Evolutionary conservation across 257 asterid genomes (phyloP).

Genomic region (Cynanchum wilfordii): DNA sequence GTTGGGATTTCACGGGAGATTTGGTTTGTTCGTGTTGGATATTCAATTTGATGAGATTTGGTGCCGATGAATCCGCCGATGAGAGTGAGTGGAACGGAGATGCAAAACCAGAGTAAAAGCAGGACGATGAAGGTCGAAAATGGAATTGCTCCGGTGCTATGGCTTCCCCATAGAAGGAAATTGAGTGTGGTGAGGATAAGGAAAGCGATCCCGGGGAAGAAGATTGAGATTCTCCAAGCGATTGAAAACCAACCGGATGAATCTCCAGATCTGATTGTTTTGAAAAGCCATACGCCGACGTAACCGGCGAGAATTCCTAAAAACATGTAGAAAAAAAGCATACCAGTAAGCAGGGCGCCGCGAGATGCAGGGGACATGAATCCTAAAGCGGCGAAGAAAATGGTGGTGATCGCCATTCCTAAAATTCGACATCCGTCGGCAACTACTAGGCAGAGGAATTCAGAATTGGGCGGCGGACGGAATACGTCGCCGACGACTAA

Average conservation of each 20-base stretch:
- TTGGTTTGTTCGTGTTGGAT: slow-evolving; percentile 19
- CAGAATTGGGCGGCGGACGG: slow-evolving; percentile 13
- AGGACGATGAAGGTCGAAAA: slow-evolving; percentile 14
- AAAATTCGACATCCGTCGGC: slow-evolving; percentile 22
- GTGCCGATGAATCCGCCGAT: slow-evolving; percentile 18
- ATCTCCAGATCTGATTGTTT: slow-evolving; percentile 8
- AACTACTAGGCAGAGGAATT: slow-evolving; percentile 16
- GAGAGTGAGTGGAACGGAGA: slow-evolving; percentile 19
- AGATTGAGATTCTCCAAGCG: slow-evolving; percentile 15
- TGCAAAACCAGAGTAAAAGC: slow-evolving; percentile 17
- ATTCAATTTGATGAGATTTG: slow-evolving; percentile 11
- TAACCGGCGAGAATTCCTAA: slow-evolving; percentile 20
- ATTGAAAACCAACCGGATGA: slow-evolving; percentile 16
- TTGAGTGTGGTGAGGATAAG: slow-evolving; percentile 15
- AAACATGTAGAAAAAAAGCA: slow-evolving; percentile 18
- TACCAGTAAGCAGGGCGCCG: slow-evolving; percentile 17
- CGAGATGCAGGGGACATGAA: slow-evolving; percentile 28
- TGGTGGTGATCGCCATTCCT: slow-evolving; percentile 19
- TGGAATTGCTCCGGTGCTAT: slow-evolving; percentile 23
- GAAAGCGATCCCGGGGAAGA: slow-evolving; percentile 19
- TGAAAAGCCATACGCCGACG: slow-evolving; percentile 13
- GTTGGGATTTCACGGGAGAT: slow-evolving; percentile 21
- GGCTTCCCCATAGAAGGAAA: slow-evolving; percentile 21
- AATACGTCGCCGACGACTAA: slow-evolving; percentile 21
- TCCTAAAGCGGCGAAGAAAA: slow-evolving; percentile 19